Evolutionary conservation across 2,329 filamentous ascomycete species (phyloP).

Genomic region (Colletotrichum sp.): DNA sequence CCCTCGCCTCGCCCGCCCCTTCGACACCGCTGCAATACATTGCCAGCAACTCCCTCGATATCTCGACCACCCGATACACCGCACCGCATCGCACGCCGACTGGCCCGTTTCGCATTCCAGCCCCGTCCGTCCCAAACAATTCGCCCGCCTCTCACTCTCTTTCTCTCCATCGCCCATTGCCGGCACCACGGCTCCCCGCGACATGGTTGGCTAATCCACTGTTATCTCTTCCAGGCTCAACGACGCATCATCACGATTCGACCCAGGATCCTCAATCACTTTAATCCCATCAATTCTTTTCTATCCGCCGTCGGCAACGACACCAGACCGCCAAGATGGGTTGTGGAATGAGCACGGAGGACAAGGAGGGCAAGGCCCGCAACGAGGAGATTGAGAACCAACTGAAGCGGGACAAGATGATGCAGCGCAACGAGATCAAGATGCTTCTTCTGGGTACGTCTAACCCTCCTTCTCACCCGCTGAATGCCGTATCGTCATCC

Average conservation of each 20-base stretch:
- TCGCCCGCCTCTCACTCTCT: background rate
- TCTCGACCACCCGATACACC: background rate
- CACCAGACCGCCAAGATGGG: slow-evolving; percentile 77
- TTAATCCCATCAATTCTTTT: slow-evolving; percentile 10
- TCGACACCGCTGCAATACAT: background rate
- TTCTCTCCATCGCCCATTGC: background rate
- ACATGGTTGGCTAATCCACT: slow-evolving; percentile 14
- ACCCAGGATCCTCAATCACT: slow-evolving; percentile 1
- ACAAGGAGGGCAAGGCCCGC: slow-evolving; percentile 99
- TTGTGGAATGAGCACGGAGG: slow-evolving; percentile 99
- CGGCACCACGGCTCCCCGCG: background rate
- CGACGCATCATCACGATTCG: slow-evolving; percentile 5
- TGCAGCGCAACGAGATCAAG: slow-evolving; percentile 99
- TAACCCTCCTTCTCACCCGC: background rate
- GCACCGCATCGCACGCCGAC: background rate
- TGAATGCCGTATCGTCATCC: background rate
- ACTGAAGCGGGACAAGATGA: slow-evolving; percentile 97
- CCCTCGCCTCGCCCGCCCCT: background rate
- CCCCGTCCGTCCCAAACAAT: slow-evolving; percentile 6
- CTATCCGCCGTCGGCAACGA: slow-evolving; percentile 13
- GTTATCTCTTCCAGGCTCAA: background rate
- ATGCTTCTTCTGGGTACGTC: slow-evolving; percentile 91
- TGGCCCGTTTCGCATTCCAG: slow-evolving; percentile 14
- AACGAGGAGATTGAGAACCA: slow-evolving; percentile 99
- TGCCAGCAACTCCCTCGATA: background rate